Conservation (phyloP, 768 basidiomycete species). For the Boletus barrowsii region DNA sequence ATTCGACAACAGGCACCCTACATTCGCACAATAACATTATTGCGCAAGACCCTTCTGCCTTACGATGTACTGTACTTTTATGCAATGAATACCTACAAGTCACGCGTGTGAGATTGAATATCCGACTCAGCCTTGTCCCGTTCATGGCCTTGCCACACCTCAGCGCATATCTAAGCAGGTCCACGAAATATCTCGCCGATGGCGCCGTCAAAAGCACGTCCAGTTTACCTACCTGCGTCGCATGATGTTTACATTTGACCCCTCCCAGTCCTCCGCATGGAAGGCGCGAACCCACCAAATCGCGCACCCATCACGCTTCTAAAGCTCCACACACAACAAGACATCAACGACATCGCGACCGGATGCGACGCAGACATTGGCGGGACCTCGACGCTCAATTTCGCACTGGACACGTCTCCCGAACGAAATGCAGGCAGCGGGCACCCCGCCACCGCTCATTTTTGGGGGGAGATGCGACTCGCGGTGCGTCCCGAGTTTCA, state of each 20-base stretch:
- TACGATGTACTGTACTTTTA: neutral
- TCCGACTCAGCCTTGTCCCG: neutral
- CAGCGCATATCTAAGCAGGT: slow-evolving; percentile 36
- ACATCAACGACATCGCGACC: slow-evolving; percentile 61
- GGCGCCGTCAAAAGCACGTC: slow-evolving; percentile 41
- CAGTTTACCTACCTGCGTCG: slow-evolving; percentile 9
- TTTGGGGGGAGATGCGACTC: slow-evolving; percentile 78
- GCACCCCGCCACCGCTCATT: slow-evolving; percentile 56
- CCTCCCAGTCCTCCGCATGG: slow-evolving; percentile 65
- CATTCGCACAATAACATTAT: neutral
- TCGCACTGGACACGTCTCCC: slow-evolving; percentile 62
- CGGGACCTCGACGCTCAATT: slow-evolving; percentile 71
- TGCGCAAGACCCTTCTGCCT: neutral
- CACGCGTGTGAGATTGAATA: neutral
- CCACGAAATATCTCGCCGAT: slow-evolving; percentile 38
- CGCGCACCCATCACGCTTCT: slow-evolving; percentile 65
- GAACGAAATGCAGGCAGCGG: slow-evolving; percentile 45
- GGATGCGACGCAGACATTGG: slow-evolving; percentile 92
- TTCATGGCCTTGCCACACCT: slow-evolving; percentile 27
- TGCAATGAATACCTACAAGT: no score
- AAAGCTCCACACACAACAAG: slow-evolving; percentile 56
- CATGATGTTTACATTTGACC: slow-evolving; percentile 9
- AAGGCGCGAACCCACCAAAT: slow-evolving; percentile 63
- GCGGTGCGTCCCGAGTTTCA: slow-evolving; percentile 65
- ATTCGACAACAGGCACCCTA: neutral